These are phyloP conservation scores for Giardia muris DNA, from an alignment of 208 protist species.

Conservation along the genomic window DNA sequence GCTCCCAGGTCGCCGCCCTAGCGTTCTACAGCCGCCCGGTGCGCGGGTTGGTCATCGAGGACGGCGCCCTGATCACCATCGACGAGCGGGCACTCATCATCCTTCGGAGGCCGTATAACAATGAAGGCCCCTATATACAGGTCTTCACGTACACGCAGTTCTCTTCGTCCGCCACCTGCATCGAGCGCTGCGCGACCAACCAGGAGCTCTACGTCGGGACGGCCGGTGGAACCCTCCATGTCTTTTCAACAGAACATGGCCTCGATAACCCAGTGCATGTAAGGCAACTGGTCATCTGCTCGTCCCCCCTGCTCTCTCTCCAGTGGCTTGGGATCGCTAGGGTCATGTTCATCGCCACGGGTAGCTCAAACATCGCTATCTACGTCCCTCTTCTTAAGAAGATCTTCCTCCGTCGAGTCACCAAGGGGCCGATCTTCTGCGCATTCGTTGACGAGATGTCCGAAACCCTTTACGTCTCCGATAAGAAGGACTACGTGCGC, in stretches of 20 bases:
- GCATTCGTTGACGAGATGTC: not conserved
- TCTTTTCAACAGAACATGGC: not conserved
- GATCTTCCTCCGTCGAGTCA: not conserved
- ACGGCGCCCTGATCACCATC: not conserved
- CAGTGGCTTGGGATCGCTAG: not conserved
- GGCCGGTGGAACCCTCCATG: not conserved
- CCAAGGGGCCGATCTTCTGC: not conserved
- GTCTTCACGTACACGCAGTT: not conserved
- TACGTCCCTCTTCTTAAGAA: not conserved
- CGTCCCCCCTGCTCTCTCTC: not conserved
- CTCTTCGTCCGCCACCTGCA: not conserved
- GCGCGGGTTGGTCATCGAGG: not conserved
- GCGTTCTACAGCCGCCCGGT: not conserved
- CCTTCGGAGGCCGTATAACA: not conserved
- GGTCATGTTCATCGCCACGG: not conserved
- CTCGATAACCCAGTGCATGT: not conserved
- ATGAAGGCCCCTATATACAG: not conserved
- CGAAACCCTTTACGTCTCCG: not conserved
- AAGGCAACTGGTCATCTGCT: not conserved
- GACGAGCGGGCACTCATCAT: not conserved
- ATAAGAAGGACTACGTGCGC: not conserved
- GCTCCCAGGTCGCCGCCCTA: not conserved
- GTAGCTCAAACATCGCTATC: not conserved
- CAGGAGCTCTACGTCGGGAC: not conserved
- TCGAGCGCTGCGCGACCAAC: not conserved